Percentiles rank a stretch among this genome's conserved stretches.
These are phyloP conservation scores for Endotrypanum monterogeii DNA, from an alignment of 208 protist genomes.

Conservation along the genomic window DNA sequence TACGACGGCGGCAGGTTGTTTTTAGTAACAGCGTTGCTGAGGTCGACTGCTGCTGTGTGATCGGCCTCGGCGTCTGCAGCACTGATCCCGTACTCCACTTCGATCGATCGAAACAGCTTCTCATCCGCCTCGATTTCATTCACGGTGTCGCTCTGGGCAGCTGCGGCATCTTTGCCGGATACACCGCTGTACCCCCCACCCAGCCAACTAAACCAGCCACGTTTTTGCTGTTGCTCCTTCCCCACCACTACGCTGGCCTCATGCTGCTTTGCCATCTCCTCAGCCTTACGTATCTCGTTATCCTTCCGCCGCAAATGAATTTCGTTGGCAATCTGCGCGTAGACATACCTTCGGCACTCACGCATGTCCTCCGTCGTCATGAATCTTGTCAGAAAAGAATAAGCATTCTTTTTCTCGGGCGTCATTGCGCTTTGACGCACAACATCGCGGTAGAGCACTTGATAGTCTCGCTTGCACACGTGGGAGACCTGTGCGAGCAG, in stretches of 20 bases:
- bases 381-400: constrained; percentile 79
- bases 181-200: constrained; percentile 27
- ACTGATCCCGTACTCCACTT: constrained; percentile 72
- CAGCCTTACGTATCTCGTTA: constrained; percentile 56
- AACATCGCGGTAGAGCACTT: constrained; percentile 73
- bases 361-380: constrained; percentile 85
- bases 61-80: constrained; percentile 36
- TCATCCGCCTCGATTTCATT: constrained; percentile 54
- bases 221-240: constrained; percentile 21
- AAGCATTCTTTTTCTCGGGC: constrained; percentile 54
- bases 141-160: constrained; percentile 14
- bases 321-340: constrained; percentile 75
- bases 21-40: constrained; percentile 1
- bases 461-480: constrained; percentile 66
- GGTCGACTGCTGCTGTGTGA: constrained; percentile 20
- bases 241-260: constrained; percentile 22
- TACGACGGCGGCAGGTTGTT: constrained; percentile 60
- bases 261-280: constrained; percentile 38
- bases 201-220: constrained; percentile 61
- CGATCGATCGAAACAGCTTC: constrained; percentile 52
- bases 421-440: constrained; percentile 71
- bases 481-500: constrained; percentile 66
- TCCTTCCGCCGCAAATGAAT: constrained; percentile 75
- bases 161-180: not conserved
- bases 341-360: constrained; percentile 65